Conservation (phyloP, 2,329 filamentous ascomycete genomes). For the Sodiomyces alkalinus region DNA sequence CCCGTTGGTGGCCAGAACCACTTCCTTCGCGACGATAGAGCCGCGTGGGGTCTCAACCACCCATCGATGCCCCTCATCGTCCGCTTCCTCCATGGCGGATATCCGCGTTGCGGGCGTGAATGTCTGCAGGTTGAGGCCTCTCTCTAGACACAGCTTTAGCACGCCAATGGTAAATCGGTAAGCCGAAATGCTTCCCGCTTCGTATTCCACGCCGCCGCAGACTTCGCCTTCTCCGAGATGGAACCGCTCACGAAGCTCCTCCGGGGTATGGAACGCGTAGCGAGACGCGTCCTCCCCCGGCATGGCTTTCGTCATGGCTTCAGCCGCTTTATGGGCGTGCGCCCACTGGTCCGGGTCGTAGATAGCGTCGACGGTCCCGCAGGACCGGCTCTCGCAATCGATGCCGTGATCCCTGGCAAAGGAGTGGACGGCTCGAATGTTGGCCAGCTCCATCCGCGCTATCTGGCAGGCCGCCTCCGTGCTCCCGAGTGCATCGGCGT, state of each 20-base stretch:
- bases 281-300: conserved; percentile 22
- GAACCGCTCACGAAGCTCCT: conserved; percentile 20
- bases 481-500: conserved; percentile 28
- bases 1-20: conserved; percentile 15
- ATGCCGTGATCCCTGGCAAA: conserved; percentile 33
- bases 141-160: conserved; percentile 4
- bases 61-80: conserved; percentile 1
- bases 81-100: neutral
- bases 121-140: conserved; percentile 3
- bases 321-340: conserved; percentile 21
- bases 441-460: conserved; percentile 34
- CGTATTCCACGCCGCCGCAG: conserved; percentile 30
- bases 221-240: conserved; percentile 15
- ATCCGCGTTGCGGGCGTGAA: conserved; percentile 4
- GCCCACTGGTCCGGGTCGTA: conserved; percentile 31
- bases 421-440: conserved; percentile 37
- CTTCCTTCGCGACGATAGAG: conserved; percentile 6
- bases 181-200: conserved; percentile 23
- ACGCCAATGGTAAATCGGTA: conserved; percentile 18
- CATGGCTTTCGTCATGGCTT: conserved; percentile 27
- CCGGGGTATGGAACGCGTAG: conserved; percentile 27
- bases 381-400: conserved; percentile 30
- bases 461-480: conserved; percentile 32
- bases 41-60: conserved; percentile 10
- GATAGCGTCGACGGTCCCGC: conserved; percentile 41